Evolutionary conservation across 176 grass and related monocot species (phyloP).

Genomic region (Carex parvula): DNA sequence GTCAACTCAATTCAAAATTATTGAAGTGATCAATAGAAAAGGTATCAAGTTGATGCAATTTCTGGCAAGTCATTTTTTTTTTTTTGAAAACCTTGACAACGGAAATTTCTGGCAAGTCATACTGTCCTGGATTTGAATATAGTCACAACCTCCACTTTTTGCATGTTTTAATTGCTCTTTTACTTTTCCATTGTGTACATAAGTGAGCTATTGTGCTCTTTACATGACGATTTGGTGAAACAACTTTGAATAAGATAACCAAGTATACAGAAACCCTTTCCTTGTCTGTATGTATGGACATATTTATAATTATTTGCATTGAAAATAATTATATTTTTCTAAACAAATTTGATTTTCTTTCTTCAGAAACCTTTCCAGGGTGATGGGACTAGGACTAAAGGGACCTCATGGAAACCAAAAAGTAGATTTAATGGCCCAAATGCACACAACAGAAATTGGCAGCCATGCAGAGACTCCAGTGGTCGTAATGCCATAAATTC

Average conservation of each 20-base stretch:
- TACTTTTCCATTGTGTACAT: background rate
- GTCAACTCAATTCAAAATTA: background rate
- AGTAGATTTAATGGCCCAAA: background rate
- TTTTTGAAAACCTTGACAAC: too few relatives aligned
- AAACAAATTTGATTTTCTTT: background rate
- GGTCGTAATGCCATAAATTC: background rate
- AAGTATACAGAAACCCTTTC: background rate
- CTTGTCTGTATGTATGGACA: background rate
- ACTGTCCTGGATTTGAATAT: background rate
- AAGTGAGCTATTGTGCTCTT: background rate
- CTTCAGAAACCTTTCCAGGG: conserved; percentile 9
- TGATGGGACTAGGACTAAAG: background rate
- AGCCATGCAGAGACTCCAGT: background rate
- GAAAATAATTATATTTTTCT: background rate
- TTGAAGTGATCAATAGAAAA: background rate
- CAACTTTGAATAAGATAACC: background rate
- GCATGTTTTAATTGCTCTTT: background rate
- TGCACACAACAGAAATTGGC: background rate
- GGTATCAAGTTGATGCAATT: background rate
- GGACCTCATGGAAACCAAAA: background rate
- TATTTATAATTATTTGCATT: background rate
- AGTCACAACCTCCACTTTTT: background rate
- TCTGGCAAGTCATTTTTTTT: background rate
- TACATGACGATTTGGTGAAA: background rate
- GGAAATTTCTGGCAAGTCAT: too few relatives aligned